Evolutionary conservation across 495 filamentous ascomycete genomes (phyloP).

Genomic region (Trypethelium eluteriae): DNA sequence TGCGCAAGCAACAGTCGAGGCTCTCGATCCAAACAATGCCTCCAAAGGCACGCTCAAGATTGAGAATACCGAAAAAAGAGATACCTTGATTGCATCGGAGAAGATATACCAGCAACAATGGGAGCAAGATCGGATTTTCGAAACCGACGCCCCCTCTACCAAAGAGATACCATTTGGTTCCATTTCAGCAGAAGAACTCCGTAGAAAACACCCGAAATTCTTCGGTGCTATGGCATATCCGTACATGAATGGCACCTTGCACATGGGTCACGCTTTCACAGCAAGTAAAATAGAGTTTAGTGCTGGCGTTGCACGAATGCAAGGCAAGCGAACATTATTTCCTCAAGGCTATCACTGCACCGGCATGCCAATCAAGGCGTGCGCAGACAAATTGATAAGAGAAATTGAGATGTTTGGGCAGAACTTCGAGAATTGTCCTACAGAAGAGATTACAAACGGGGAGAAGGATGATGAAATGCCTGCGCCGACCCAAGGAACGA

Average conservation of each 20-base stretch:
- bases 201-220: constrained; percentile 78
- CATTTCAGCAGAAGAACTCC: constrained; percentile 63
- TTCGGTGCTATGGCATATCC: constrained; percentile 84
- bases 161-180: constrained; percentile 64
- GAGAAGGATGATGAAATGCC: constrained; percentile 47
- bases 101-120: constrained; percentile 88
- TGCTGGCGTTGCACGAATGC: constrained; percentile 75
- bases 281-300: constrained; percentile 86
- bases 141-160: constrained; percentile 71
- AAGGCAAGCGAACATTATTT: constrained; percentile 78
- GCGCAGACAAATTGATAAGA: constrained; percentile 84
- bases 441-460: constrained; percentile 39
- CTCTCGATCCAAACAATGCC: constrained; percentile 53
- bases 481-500: constrained; percentile 50
- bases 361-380: constrained; percentile 96
- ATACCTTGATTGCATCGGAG: constrained; percentile 76
- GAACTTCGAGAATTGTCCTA: constrained; percentile 65
- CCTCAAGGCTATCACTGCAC: constrained; percentile 94
- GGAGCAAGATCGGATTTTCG: constrained; percentile 70
- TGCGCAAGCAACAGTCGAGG: constrained; percentile 46
- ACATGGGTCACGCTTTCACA: constrained; percentile 87
- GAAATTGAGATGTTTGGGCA: constrained; percentile 85
- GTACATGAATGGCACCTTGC: constrained; percentile 93
- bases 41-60: constrained; percentile 64
- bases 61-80: constrained; percentile 91